These are phyloP conservation scores for Hymenoscyphus salicellus DNA, from an alignment of 2,329 filamentous ascomycete species.

Conservation along the genomic window DNA sequence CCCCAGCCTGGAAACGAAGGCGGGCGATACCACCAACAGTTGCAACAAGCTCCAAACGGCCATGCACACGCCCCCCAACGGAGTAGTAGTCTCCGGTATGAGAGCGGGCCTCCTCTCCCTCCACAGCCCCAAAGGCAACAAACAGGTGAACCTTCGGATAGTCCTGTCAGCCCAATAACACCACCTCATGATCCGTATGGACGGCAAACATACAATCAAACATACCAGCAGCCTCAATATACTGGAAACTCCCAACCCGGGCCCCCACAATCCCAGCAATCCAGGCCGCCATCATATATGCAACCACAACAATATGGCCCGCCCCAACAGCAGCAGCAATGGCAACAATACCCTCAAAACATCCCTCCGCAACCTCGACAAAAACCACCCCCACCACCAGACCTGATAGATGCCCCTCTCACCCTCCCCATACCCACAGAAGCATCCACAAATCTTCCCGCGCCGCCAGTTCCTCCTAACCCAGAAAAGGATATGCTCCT, in stretches of 20 bases:
- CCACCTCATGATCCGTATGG: slow-evolving; percentile 25
- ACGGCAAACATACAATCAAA: slow-evolving; percentile 22
- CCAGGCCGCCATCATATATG: slow-evolving; percentile 23
- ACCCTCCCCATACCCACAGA: slow-evolving; percentile 47
- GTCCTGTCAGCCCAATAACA: slow-evolving; percentile 32
- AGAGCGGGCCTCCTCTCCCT: slow-evolving; percentile 31
- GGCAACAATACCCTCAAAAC: slow-evolving; percentile 33
- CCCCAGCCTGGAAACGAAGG: slow-evolving; percentile 21
- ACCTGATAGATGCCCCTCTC: slow-evolving; percentile 54
- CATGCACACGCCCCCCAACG: slow-evolving; percentile 33
- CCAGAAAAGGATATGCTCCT: slow-evolving; percentile 91
- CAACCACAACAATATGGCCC: slow-evolving; percentile 21
- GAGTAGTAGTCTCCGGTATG: slow-evolving; percentile 34
- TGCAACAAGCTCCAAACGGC: slow-evolving; percentile 16
- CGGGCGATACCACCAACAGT: slow-evolving; percentile 25
- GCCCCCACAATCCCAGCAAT: slow-evolving; percentile 19
- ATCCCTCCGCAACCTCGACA: slow-evolving; percentile 38
- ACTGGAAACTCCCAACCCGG: slow-evolving; percentile 16
- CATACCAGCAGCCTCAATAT: slow-evolving; percentile 18
- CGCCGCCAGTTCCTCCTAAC: slow-evolving; percentile 89
- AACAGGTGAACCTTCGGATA: slow-evolving; percentile 27
- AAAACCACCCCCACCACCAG: slow-evolving; percentile 39
- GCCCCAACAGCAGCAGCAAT: slow-evolving; percentile 26
- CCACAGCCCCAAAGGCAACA: slow-evolving; percentile 31
- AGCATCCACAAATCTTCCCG: slow-evolving; percentile 49